A percentile compares a stretch with the other conserved stretches of the same genome.
These are phyloP conservation scores for Lyophyllum shimeji DNA, from an alignment of 768 basidiomycete genomes.

Conservation along the genomic window DNA sequence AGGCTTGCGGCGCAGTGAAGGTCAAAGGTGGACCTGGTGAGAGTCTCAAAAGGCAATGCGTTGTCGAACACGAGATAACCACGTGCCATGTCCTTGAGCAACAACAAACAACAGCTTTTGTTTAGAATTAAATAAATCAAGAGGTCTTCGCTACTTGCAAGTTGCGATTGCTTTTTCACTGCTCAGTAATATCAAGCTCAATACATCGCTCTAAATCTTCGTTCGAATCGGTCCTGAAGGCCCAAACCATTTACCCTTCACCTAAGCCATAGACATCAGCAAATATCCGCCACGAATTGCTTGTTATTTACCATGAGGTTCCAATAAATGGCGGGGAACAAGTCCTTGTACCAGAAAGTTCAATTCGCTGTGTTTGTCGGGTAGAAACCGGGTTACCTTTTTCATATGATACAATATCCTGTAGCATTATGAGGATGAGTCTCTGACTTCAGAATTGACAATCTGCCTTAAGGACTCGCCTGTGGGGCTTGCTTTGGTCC, in stretches of 20 bases:
- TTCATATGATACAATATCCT: slow-evolving; percentile 88
- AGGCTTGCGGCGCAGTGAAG: neutral
- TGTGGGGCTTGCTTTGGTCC: slow-evolving; percentile 75
- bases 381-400: slow-evolving; percentile 45
- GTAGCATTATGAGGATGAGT: neutral
- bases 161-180: too few relatives aligned
- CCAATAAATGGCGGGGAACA: slow-evolving; percentile 82
- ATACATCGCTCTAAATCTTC: neutral
- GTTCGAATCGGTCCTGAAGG: slow-evolving; percentile 30
- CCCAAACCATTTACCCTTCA: slow-evolving; percentile 49
- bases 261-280: slow-evolving; percentile 23
- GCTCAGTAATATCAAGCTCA: too few relatives aligned
- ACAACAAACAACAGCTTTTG: neutral
- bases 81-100: slow-evolving; percentile 2
- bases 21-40: neutral
- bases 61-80: slow-evolving; percentile 12
- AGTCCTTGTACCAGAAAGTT: slow-evolving; percentile 35
- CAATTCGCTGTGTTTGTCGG: slow-evolving; percentile 1
- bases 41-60: neutral
- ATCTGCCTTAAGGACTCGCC: slow-evolving; percentile 40
- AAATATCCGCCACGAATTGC: neutral
- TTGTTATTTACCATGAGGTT: slow-evolving; percentile 56
- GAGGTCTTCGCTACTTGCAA: too few relatives aligned
- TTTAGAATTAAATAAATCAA: neutral
- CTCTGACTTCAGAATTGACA: neutral